Conservation (phyloP, 257 asterid genomes). For the Gynochthodes officinalis region DNA sequence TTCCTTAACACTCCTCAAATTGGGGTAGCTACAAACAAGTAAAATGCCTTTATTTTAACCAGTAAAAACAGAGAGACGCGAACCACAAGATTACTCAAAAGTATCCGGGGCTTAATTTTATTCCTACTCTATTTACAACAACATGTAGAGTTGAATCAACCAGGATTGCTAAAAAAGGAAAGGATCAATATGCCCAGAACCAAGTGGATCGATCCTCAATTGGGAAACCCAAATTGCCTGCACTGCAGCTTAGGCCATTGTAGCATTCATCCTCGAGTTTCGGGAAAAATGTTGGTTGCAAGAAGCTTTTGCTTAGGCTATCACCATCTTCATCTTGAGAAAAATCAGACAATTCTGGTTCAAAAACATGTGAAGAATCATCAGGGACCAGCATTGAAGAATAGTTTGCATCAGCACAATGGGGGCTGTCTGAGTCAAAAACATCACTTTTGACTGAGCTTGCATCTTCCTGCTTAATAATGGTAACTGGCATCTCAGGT, state of each 20-base stretch:
- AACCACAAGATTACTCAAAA: conserved; percentile 11
- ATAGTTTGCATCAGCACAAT: conserved; percentile 37
- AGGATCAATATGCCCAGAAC: conserved; percentile 63
- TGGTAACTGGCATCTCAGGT: conserved; percentile 4
- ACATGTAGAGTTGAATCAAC: conserved; percentile 15
- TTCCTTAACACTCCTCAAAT: no score
- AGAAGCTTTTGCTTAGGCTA: conserved; percentile 30
- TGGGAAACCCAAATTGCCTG: conserved; percentile 58
- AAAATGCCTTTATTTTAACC: no score
- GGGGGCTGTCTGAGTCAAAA: conserved; percentile 64
- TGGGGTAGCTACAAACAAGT: no score
- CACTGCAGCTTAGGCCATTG: conserved; percentile 52
- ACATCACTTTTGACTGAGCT: conserved; percentile 71
- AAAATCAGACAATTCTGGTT: conserved; percentile 41
- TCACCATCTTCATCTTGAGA: conserved; percentile 70
- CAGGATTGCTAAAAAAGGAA: no score
- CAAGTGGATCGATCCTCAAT: conserved; percentile 73
- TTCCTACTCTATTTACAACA: conserved; percentile 37
- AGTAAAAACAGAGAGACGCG: no score
- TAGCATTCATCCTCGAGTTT: conserved; percentile 47
- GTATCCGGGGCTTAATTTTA: conserved; percentile 7
- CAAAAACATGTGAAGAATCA: conserved; percentile 48
- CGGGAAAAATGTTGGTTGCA: conserved; percentile 36
- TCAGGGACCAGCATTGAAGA: conserved; percentile 35
- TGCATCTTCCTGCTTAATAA: conserved; percentile 45